Percentiles rank a stretch among this genome's conserved stretches.
These are phyloP conservation scores for Tardiomyces blankii DNA, from an alignment of 1,139 yeast genomes.

Conservation along the genomic window DNA sequence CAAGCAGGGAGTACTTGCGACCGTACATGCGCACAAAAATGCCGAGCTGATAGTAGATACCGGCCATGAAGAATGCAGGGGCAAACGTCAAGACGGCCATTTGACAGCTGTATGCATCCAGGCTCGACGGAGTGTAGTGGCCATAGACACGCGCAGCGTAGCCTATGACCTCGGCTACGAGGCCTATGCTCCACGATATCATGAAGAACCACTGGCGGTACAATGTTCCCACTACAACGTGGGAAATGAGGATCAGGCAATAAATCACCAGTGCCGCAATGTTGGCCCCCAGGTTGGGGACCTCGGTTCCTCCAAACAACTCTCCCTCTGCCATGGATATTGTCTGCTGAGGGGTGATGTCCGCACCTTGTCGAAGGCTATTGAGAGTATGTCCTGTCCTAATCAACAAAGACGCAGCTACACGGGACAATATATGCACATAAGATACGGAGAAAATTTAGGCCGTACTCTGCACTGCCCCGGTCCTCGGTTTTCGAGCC, in stretches of 20 bases:
- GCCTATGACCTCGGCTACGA: slow-evolving; percentile 57
- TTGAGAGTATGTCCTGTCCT: no score
- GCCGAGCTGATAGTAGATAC: slow-evolving; percentile 67
- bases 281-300: slow-evolving; percentile 32
- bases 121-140: slow-evolving; percentile 28
- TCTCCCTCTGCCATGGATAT: background rate
- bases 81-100: slow-evolving; percentile 64
- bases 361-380: no score
- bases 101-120: slow-evolving; percentile 48
- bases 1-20: slow-evolving; percentile 43
- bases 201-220: slow-evolving; percentile 70
- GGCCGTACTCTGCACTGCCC: no score
- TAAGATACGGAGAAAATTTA: no score
- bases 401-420: no score
- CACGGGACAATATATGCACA: no score
- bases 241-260: slow-evolving; percentile 32
- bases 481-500: no score
- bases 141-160: slow-evolving; percentile 52
- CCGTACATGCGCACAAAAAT: slow-evolving; percentile 67
- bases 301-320: slow-evolving; percentile 2
- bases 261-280: slow-evolving; percentile 39
- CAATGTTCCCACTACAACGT: slow-evolving; percentile 31
- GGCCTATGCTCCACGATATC: slow-evolving; percentile 48
- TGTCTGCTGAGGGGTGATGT: no score
- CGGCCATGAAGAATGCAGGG: slow-evolving; percentile 87